Base-by-base conservation (phyloP, 2,329 filamentous ascomycete species). In the Nemania bipapillata region DNA sequence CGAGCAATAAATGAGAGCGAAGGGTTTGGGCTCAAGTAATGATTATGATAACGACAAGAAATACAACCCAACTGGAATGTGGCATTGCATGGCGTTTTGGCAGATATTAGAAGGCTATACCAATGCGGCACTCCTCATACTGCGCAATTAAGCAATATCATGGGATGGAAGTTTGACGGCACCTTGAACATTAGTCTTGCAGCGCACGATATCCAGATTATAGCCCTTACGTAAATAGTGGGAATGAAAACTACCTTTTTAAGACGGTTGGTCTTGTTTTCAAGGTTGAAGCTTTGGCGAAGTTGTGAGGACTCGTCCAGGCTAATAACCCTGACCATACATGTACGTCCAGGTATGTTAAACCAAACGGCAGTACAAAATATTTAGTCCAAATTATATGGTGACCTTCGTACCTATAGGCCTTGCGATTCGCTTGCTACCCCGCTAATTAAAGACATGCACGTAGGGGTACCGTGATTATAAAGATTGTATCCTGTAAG, bases 1-100 rank as follows among this genome's bases (percentile, higher is more conserved):
- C 87, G 88, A 70, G 94, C 94, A 3, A 93, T 97, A n/a, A 84
- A 89, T 72, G 93, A 94, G 80, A 96, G 94, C 76, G 93, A 97
- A 79, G 94, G 94, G 2, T 97, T 97, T 85, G 94, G 94, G 35
- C 84, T 97, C 57, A 77, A 76, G 56, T 77, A 65, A 75, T 57
- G 50, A 70, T 70, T 15, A 71, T 65, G 64, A 71, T 71, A 62
- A 69, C 24, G 63, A 71, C 28, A 47, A 57, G 26, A 49, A 54
- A 45, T 55, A 63, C 32, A 49, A 55, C 47, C 11, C 50, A 59
- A 57, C 50, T 60, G 53, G 9, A 52, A 58, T 59, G 55, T n/a
- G 59, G 68, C 68, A 70, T 70, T 59, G 62, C 65, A 57, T 42
- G 68, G 68, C 62, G 65, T 70, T 70, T 69, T 49, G 65, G 61